Base-by-base conservation (phyloP, 208 protist genomes). In the Leishmania gerbilli region DNA sequence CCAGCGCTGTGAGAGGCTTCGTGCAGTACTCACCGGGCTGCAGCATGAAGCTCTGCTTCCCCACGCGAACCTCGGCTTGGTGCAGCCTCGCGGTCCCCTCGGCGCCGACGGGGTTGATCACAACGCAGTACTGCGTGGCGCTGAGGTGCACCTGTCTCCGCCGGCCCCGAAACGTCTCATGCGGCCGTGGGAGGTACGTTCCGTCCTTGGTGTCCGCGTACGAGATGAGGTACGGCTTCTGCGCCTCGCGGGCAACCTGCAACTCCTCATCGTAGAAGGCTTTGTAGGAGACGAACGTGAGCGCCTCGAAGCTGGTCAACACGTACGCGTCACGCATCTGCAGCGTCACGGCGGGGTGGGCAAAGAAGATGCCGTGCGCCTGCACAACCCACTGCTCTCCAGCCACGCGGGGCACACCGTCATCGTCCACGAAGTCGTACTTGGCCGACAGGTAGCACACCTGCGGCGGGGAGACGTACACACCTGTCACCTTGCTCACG, bases 91-190 rank as follows among this genome's bases (percentile, higher is more conserved):
- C 87, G 27, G 81, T 69, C 17, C 95, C 95, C 76, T 92, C 71
- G 1, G 56, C 19, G 58, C 87, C 91, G 56, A 99, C 75, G 40
- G 98, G 96, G 86, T 99, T 92, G 51, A 62, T 13, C 3, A 76
- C 51, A 13, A 99, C 93, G 80, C 95, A 97, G 92, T 98, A 99
- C 84, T 99, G 92, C 65, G 92, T 82, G 34, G 88, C 82, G 74
- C 71, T 91, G 13, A 99, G 89, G 21, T 92, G 74, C 1, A 86
- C 85, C 69, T 79, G 83, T 1, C 67, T 79, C 19, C 64, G 49
- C n/a, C 64, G 55, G 72, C 77, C 81, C 72, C 90, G 75, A 5
- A 96, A 82, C 45, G 88, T 77, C 86, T 98, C 93, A 51, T 92
- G 40, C 65, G 89, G 86, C 31, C 83, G 90, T 34, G 91, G 93